phyloP scores from a whole-genome alignment of 2,329 filamentous ascomycete genomes.

The Alternaria burnsii region DNA sequence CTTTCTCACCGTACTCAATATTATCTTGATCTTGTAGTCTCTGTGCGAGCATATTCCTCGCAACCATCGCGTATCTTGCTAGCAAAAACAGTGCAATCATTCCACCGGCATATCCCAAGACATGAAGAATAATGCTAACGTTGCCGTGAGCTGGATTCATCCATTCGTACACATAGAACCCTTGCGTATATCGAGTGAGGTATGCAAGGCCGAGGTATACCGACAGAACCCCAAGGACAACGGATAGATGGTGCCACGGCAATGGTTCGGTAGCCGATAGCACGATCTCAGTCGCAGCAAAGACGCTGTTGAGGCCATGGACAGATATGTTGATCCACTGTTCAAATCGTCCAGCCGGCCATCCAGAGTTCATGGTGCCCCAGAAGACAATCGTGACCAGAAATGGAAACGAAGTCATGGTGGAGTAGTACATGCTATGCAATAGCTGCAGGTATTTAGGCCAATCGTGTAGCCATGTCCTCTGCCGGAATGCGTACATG shows the following conservation, averaged over 20 bases:
- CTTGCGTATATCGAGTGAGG: constrained; percentile 71
- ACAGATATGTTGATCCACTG: constrained; percentile 70
- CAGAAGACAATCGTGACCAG: constrained; percentile 54
- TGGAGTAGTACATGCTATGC: constrained; percentile 50
- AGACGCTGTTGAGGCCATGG: constrained; percentile 76
- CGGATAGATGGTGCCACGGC: constrained; percentile 69
- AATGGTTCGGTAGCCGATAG: constrained; percentile 69
- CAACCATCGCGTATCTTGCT: constrained; percentile 24
- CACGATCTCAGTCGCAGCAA: constrained; percentile 76
- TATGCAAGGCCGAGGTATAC: constrained; percentile 78
- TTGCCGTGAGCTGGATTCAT: constrained; percentile 39
- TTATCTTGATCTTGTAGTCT: constrained; percentile 10
- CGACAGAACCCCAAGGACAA: constrained; percentile 71
- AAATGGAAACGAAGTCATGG: constrained; percentile 50
- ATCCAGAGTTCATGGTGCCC: constrained; percentile 52
- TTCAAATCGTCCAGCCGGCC: constrained; percentile 49
- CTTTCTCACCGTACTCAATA: constrained; percentile 19
- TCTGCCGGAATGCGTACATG: constrained; percentile 59
- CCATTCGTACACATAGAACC: constrained; percentile 76
- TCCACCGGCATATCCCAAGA: constrained; percentile 32
- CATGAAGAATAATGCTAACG: constrained; percentile 31
- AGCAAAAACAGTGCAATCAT: constrained; percentile 30
- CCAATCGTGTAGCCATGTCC: constrained; percentile 47
- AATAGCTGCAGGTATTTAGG: constrained; percentile 42
- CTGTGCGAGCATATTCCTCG: constrained; percentile 22